Evolutionary conservation across 805 yeast genomes (phyloP), one percentile per base, ranked within the genome.

Genomic region (Cyberlindnera xylosilytica): DNA sequence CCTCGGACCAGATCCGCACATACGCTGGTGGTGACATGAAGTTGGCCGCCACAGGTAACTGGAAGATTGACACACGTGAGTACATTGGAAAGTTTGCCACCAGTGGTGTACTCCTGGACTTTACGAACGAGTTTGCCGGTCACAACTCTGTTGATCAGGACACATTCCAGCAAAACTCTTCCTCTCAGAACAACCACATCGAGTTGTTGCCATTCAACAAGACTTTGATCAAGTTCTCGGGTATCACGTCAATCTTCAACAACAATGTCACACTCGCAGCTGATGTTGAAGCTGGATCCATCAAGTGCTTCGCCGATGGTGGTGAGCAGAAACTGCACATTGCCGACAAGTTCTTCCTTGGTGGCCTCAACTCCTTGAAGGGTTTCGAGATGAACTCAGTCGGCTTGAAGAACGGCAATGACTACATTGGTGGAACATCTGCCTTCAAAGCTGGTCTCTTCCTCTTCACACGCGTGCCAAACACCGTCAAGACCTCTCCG

Each of bases 331-430:
- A 36, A 41, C 64, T 86, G 1, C 89, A 83, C 53, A 59, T 80
- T 28, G 69, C 79, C 43, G 97, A 88, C 59, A 71, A 81, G 47
- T 86, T 87, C 58, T 82, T 78, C 57, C 68, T 87, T 38, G 89
- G 93, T 13, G 95, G 93, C 0, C 63, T 74, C 20, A 64, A 71
- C 38, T 75, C 79, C 6, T 71, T 85, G 39, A 70, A 76, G 46
- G 91, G 90, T 1, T 83, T 82, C 61, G 65, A 73, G n/a, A 61
- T 73, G 39, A 79, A 79, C 59, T 66, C 80, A 6, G 68, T 81
- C 36, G 85, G 87, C 29, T 63, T 71, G 1, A 65, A 73, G 41
- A 74, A 65, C 37, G 67, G 64, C 2, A 52, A 53, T 6, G 79
- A 74, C 44, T 68, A 70, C 31, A 51, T 73, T 12, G 91, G 93